Conservation (phyloP, 805 yeast species). For the Cyberlindnera mycetangii region DNA sequence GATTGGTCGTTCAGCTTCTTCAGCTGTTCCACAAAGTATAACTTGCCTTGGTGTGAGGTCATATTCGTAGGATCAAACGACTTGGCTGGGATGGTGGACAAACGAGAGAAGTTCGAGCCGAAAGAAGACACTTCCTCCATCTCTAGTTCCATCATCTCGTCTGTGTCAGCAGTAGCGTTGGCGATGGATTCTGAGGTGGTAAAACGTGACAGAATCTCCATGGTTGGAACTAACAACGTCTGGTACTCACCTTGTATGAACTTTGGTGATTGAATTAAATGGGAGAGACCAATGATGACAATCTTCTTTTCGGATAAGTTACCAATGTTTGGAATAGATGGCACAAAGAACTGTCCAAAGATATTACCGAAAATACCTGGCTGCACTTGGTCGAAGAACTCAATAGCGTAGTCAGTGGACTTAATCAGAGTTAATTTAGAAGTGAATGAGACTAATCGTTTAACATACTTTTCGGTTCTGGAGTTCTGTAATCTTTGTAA, state of each 20-base stretch:
- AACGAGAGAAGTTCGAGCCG: conserved; percentile 80
- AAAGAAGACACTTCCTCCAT: conserved; percentile 74
- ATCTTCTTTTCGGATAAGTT: conserved; percentile 56
- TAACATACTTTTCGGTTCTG: conserved; percentile 77
- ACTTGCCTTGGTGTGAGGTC: conserved; percentile 17
- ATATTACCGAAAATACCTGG: conserved; percentile 50
- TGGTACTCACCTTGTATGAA: conserved; percentile 41
- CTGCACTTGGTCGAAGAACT: conserved; percentile 74
- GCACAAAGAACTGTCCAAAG: conserved; percentile 37
- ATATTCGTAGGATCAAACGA: conserved; percentile 61
- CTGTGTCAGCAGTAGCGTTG: conserved; percentile 31
- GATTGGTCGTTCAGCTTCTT: conserved; percentile 20
- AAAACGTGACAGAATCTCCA: conserved; percentile 42
- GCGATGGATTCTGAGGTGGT: conserved; percentile 37
- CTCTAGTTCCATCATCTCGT: conserved; percentile 43
- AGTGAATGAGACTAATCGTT: conserved; percentile 65
- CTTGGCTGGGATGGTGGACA: conserved; percentile 58
- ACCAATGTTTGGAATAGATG: conserved; percentile 43
- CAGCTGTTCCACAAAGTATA: conserved; percentile 21
- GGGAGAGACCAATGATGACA: conserved; percentile 47
- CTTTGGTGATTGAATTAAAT: conserved; percentile 36
- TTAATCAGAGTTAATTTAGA: conserved; percentile 47
- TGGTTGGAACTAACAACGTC: conserved; percentile 38
- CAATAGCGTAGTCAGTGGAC: conserved; percentile 50
- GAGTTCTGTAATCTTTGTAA: conserved; percentile 78